phyloP scores from a whole-genome alignment of 2,329 filamentous ascomycete species.

The Cladophialophora carrionii region DNA sequence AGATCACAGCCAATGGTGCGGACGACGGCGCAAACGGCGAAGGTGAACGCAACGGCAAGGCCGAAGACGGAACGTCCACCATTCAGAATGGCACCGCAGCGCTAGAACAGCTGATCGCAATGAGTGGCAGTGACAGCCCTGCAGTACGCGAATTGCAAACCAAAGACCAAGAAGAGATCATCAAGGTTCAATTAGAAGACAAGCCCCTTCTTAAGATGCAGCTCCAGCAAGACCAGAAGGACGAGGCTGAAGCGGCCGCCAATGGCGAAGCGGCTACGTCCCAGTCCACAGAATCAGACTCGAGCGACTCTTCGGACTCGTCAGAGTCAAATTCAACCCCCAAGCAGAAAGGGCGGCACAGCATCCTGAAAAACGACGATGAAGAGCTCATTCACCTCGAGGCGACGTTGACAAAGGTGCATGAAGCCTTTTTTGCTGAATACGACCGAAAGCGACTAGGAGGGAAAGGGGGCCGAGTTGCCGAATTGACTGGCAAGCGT shows the following conservation, averaged over 20 bases:
- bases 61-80: slow-evolving; percentile 32
- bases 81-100: slow-evolving; percentile 46
- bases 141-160: slow-evolving; percentile 72
- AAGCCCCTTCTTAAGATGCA: slow-evolving; percentile 90
- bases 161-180: slow-evolving; percentile 80
- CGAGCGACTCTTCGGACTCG: slow-evolving; percentile 37
- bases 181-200: slow-evolving; percentile 87
- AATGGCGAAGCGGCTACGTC: slow-evolving; percentile 47
- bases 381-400: slow-evolving; percentile 77
- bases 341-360: slow-evolving; percentile 62
- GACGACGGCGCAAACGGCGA: slow-evolving; percentile 26
- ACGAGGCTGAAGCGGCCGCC: slow-evolving; percentile 60
- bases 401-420: slow-evolving; percentile 73
- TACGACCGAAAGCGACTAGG: slow-evolving; percentile 64
- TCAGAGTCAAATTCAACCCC: slow-evolving; percentile 40
- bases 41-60: slow-evolving; percentile 27
- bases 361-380: slow-evolving; percentile 85
- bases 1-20: slow-evolving; percentile 37
- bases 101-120: slow-evolving; percentile 74
- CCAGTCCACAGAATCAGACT: slow-evolving; percentile 48
- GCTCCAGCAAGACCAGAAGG: slow-evolving; percentile 83
- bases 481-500: slow-evolving; percentile 42
- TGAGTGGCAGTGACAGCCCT: slow-evolving; percentile 72
- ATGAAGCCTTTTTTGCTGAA: slow-evolving; percentile 78
- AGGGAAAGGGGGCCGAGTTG: slow-evolving; percentile 47